These are phyloP conservation scores for Pseudogymnoascus sp. DNA, from an alignment of 2,329 filamentous ascomycete species.

Conservation along the genomic window DNA sequence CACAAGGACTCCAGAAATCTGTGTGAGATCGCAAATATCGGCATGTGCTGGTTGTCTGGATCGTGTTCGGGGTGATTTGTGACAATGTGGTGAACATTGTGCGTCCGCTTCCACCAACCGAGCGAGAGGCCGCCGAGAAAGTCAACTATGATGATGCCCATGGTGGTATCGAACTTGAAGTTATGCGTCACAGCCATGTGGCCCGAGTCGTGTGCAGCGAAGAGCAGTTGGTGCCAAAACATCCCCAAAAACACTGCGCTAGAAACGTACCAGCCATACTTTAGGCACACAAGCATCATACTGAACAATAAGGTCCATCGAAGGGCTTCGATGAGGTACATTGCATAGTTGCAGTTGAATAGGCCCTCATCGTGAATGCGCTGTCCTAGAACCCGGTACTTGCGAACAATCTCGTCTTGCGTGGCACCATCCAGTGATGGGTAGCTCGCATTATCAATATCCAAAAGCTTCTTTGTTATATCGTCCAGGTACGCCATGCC, in stretches of 20 bases:
- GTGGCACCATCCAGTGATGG: constrained; percentile 65
- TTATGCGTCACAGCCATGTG: constrained; percentile 96
- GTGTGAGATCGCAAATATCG: constrained; percentile 80
- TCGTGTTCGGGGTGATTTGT: constrained; percentile 95
- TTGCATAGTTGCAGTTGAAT: constrained; percentile 74
- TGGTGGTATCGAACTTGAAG: constrained; percentile 71
- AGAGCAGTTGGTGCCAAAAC: constrained; percentile 92
- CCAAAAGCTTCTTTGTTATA: constrained; percentile 64
- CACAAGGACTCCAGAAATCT: constrained; percentile 64
- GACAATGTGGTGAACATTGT: constrained; percentile 95
- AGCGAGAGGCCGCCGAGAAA: constrained; percentile 82
- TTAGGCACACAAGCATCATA: constrained; percentile 53
- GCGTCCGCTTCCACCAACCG: constrained; percentile 95
- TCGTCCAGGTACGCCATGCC: constrained; percentile 61
- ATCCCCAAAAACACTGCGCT: constrained; percentile 69
- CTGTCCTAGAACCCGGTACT: constrained; percentile 71
- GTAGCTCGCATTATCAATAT: constrained; percentile 70
- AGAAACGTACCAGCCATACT: constrained; percentile 54
- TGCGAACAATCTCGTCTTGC: constrained; percentile 66
- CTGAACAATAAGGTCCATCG: constrained; percentile 64
- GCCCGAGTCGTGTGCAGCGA: constrained; percentile 87
- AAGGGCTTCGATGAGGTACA: constrained; percentile 64
- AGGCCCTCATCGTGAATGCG: constrained; percentile 66
- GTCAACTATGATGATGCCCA: constrained; percentile 85
- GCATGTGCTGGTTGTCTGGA: constrained; percentile 87